Evolutionary conservation across 2,329 filamentous ascomycete species (phyloP).

Genomic region (Achaetomium macrosporum): DNA sequence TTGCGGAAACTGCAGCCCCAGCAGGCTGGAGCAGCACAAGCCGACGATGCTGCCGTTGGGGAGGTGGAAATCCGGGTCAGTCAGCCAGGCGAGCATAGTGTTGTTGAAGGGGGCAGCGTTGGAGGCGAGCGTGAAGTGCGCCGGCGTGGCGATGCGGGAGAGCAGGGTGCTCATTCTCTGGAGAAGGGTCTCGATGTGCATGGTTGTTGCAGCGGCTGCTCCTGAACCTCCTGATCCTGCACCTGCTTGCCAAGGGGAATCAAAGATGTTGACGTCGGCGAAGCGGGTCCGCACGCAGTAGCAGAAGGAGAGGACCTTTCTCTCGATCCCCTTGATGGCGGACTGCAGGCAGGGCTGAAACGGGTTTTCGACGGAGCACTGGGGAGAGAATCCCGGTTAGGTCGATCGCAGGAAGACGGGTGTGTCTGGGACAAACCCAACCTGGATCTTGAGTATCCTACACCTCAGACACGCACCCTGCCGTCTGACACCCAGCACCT

Average conservation of each 20-base stretch:
- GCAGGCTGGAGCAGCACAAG: constrained; percentile 25
- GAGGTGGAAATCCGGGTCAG: constrained; percentile 22
- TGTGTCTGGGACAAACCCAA: constrained; percentile 4
- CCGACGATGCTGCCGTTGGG: constrained; percentile 28
- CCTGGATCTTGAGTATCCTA: constrained; percentile 29
- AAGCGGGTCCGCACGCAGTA: constrained; percentile 29
- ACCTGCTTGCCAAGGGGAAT: not conserved
- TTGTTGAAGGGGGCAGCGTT: constrained; percentile 23
- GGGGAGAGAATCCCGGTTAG: too few species aligned
- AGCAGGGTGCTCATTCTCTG: constrained; percentile 21
- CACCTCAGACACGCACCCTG: constrained; percentile 28
- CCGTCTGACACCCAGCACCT: constrained; percentile 24
- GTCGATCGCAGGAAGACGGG: not conserved
- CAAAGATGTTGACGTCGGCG: constrained; percentile 28
- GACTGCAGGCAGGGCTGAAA: constrained; percentile 27
- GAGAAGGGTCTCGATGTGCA: constrained; percentile 22
- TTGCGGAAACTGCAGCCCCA: constrained; percentile 22
- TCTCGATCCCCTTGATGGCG: constrained; percentile 24
- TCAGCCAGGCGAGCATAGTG: constrained; percentile 27
- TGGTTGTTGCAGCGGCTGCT: constrained; percentile 5
- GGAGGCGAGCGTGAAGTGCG: constrained; percentile 16
- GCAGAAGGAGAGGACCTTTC: constrained; percentile 28
- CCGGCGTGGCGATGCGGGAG: constrained; percentile 20
- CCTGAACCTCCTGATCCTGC: too few species aligned
- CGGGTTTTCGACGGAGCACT: constrained; percentile 28